Base-by-base conservation (phyloP, 345 rosid species). In the Eucalyptus paniculata region DNA sequence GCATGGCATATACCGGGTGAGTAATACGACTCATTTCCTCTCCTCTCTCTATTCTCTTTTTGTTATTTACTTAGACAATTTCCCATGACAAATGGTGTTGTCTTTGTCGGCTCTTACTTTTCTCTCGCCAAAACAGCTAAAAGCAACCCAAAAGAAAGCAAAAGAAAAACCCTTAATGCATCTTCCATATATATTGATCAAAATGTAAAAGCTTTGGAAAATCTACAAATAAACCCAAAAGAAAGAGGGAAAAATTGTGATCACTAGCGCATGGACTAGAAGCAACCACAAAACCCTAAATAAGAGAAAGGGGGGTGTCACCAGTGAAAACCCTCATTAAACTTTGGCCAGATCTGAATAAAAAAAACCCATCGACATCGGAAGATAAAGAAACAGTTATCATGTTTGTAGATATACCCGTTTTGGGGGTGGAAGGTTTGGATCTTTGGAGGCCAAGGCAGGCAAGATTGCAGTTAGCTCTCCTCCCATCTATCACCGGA, bases 391-490 rank as follows among this genome's bases (percentile, higher is more conserved):
- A 53, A 51, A 53, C 50, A 40, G 67, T 45, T 12, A 50, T 19
- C 18, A 65, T 14, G 15, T 47, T 49, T 85, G 81, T 26, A 89
- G 40, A 87, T 47, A 89, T 94, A 96, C 99, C 99, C 88, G 95
- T 97, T 91, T 96, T 92, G 34, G 98, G 99, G 81, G 99, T 96
- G 86, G 99, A 96, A 89, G 99, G 99, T 92, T 97, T 96, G 90
- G 99, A 97, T 97, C 98, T 96, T 91, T 97, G 99, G 90, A 95
- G 94, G 91, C 99, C 99, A 91, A 97, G 91, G 88, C 96, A 97
- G 28, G 98, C 99, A 89, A 97, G 98, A 91, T 97, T 97, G 92
- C 99, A 97, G 87, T 97, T 97, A 40, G 99, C 99, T 92, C 98
- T 96, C 91, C 99, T 95, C 65, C 99, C 99, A 91, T 97, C 99